A percentile compares a stretch with the other conserved stretches of the same genome.
These are phyloP conservation scores for Penicillium sp. DNA, from an alignment of 2,329 filamentous ascomycete species.

Conservation along the genomic window DNA sequence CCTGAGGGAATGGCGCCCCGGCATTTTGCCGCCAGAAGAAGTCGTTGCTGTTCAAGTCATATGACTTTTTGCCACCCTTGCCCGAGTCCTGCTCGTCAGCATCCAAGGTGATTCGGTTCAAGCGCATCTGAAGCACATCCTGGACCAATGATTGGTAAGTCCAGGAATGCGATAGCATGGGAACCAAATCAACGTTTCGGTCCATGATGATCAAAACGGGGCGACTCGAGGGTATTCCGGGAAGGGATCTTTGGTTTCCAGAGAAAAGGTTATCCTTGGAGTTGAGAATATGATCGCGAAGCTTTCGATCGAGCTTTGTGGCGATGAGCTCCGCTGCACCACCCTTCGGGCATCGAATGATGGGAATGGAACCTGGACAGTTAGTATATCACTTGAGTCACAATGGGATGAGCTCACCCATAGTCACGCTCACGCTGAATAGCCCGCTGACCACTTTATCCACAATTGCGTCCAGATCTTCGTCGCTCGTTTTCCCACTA, in stretches of 20 bases:
- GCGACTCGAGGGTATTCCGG: constrained; percentile 63
- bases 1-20: constrained; percentile 83
- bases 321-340: constrained; percentile 92
- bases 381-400: not conserved
- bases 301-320: constrained; percentile 87
- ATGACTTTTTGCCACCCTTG: constrained; percentile 76
- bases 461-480: constrained; percentile 77
- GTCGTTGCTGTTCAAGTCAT: constrained; percentile 82
- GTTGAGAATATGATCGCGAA: constrained; percentile 93
- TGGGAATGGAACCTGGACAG: constrained; percentile 71
- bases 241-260: constrained; percentile 53
- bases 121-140: constrained; percentile 68
- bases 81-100: constrained; percentile 67
- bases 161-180: constrained; percentile 98
- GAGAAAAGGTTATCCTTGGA: constrained; percentile 98
- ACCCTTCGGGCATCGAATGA: constrained; percentile 89
- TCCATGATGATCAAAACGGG: constrained; percentile 92
- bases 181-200: constrained; percentile 88
- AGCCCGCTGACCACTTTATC: constrained; percentile 90
- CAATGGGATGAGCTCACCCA: constrained; percentile 57
- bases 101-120: constrained; percentile 93
- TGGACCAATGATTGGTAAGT: constrained; percentile 81
- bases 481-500: constrained; percentile 82
- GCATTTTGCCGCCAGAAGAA: constrained; percentile 98
- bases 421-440: constrained; percentile 98